Percentiles rank a stretch among this genome's conserved stretches.
Conservation (phyloP, 305 asterid genomes). For the Solanum chacoense region DNA sequence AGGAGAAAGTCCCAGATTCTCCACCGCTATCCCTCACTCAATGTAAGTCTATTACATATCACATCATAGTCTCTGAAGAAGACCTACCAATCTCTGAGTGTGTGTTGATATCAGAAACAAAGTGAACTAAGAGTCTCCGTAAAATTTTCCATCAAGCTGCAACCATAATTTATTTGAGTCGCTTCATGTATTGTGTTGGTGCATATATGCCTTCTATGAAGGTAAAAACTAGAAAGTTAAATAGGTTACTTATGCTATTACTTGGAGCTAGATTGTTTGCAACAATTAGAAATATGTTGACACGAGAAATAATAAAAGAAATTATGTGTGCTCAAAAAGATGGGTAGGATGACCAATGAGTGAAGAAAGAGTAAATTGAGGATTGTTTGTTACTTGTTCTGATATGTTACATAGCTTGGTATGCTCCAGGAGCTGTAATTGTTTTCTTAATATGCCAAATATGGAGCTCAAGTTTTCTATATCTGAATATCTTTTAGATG, state of each 20-base stretch:
- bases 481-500: background rate
- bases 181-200: background rate
- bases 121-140: background rate
- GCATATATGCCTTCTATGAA: background rate
- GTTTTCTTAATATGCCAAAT: background rate
- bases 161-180: background rate
- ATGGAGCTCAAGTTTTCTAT: background rate
- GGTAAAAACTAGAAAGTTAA: background rate
- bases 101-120: background rate
- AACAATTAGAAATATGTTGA: background rate
- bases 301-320: background rate
- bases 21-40: conserved; percentile 62
- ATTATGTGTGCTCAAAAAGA: background rate
- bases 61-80: background rate
- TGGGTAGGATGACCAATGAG: background rate
- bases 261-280: background rate
- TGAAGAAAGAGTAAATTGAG: background rate
- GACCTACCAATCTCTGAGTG: background rate
- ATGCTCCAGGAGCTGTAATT: background rate
- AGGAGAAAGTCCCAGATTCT: conserved; percentile 91
- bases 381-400: background rate
- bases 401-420: background rate
- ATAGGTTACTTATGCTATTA: background rate
- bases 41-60: conserved; percentile 22
- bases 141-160: background rate